A percentile compares a stretch with the other conserved stretches of the same genome.
Evolutionary conservation across 2,329 filamentous ascomycete species (phyloP).

Genomic region (Colletotrichum acutatum): DNA sequence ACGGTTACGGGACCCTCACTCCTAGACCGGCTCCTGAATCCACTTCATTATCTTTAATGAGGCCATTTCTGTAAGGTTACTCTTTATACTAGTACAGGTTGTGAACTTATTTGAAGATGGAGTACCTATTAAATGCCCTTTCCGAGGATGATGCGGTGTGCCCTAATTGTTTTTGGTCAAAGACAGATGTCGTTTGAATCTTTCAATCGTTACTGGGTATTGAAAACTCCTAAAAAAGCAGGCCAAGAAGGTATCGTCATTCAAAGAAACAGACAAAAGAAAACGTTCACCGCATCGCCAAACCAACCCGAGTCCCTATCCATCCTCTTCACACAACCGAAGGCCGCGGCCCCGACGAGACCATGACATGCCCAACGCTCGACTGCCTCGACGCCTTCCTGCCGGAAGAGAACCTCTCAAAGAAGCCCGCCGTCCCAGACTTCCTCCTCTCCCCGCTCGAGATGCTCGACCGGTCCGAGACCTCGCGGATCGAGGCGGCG

Average conservation of each 20-base stretch:
- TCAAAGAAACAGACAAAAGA: neutral
- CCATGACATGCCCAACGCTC: constrained; percentile 43
- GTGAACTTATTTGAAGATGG: too few relatives aligned
- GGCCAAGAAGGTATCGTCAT: neutral
- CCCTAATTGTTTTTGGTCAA: too few relatives aligned
- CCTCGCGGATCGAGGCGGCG: constrained; percentile 54
- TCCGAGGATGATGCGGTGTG: too few relatives aligned
- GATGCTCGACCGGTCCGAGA: constrained; percentile 42
- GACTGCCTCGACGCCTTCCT: constrained; percentile 42
- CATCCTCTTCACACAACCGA: constrained; percentile 9
- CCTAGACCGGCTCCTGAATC: too few relatives aligned
- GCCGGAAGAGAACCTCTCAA: constrained; percentile 47
- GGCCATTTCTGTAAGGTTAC: too few relatives aligned
- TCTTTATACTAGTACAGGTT: too few relatives aligned
- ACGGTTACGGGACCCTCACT: too few relatives aligned
- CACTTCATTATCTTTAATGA: too few relatives aligned
- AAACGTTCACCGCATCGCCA: neutral
- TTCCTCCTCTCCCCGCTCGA: constrained; percentile 49
- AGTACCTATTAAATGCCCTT: too few relatives aligned
- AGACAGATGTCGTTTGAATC: too few relatives aligned
- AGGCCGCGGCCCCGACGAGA: constrained; percentile 17
- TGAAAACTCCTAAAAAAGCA: neutral
- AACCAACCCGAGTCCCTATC: neutral
- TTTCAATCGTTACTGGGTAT: neutral
- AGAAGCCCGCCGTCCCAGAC: constrained; percentile 41